A percentile compares a stretch with the other conserved stretches of the same genome.
Conservation (phyloP, 148 eudicot species). For the Heliosperma pusillum region DNA sequence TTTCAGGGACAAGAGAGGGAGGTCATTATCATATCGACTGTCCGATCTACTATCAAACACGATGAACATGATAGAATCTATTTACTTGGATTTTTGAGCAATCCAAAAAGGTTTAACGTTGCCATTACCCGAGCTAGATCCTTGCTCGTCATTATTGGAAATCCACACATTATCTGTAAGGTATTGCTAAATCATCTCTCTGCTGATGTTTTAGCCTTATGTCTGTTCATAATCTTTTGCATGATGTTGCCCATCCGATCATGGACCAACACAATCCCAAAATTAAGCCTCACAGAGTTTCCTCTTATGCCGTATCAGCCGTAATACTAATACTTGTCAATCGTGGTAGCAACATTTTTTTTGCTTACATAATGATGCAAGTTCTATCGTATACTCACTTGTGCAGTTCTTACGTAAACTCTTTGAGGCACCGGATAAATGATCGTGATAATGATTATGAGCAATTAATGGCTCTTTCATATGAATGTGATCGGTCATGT, state of each 20-base stretch:
- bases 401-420: not conserved
- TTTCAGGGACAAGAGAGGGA: slow-evolving; percentile 93
- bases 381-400: not conserved
- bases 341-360: not conserved
- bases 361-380: not conserved
- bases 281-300: not conserved
- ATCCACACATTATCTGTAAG: slow-evolving; percentile 89
- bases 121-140: slow-evolving; percentile 90
- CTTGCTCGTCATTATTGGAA: slow-evolving; percentile 80
- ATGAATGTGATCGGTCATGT: not conserved
- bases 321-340: slow-evolving; percentile 4
- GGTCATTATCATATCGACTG: slow-evolving; percentile 85
- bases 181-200: slow-evolving; percentile 32
- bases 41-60: slow-evolving; percentile 78
- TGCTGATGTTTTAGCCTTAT: not conserved
- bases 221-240: slow-evolving; percentile 2
- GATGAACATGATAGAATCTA: slow-evolving; percentile 65
- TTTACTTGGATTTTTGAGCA: slow-evolving; percentile 88
- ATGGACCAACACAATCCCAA: not conserved
- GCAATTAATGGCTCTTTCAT: not conserved
- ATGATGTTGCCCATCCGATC: not conserved
- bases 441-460: not conserved
- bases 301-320: not conserved
- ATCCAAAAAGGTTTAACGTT: slow-evolving; percentile 87
- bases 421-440: not conserved